Percentiles rank a stretch among this genome's conserved stretches.
These are phyloP conservation scores for Dichomitus squalens DNA, from an alignment of 1,284 basidiomycete species.

Conservation along the genomic window DNA sequence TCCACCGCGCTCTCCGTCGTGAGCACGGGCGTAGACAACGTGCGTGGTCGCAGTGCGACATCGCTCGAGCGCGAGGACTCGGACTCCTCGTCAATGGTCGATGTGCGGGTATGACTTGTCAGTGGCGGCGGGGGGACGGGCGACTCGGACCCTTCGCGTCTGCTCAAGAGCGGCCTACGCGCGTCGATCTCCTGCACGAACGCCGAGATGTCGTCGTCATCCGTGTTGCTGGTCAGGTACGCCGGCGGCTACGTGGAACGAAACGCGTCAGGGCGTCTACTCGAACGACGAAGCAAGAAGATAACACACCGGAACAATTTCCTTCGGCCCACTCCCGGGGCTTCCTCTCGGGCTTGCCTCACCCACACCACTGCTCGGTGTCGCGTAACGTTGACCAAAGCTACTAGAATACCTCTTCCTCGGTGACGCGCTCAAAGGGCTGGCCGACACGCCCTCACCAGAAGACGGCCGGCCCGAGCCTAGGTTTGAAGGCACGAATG, in stretches of 20 bases:
- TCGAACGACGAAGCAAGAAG: background rate
- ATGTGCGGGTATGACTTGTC: slow-evolving; percentile 15
- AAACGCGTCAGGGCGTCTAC: background rate
- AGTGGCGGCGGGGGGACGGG: slow-evolving; percentile 1
- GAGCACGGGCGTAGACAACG: slow-evolving; percentile 42
- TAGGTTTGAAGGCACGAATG: slow-evolving; percentile 50
- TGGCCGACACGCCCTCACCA: slow-evolving; percentile 28
- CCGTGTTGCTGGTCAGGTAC: slow-evolving; percentile 51
- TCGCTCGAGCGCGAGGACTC: slow-evolving; percentile 8
- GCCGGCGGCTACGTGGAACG: slow-evolving; percentile 39
- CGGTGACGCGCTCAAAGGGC: slow-evolving; percentile 27
- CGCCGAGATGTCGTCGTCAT: slow-evolving; percentile 75
- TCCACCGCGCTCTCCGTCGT: slow-evolving; percentile 66
- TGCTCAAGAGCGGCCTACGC: slow-evolving; percentile 58
- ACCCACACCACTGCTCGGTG: slow-evolving; percentile 41
- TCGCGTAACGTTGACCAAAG: slow-evolving; percentile 67
- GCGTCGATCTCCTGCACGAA: slow-evolving; percentile 77
- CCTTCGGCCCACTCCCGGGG: slow-evolving; percentile 39
- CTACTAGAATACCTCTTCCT: slow-evolving; percentile 58
- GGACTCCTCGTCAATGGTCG: slow-evolving; percentile 19
- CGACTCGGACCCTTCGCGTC: slow-evolving; percentile 25
- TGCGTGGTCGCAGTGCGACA: slow-evolving; percentile 15
- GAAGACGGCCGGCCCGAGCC: slow-evolving; percentile 43
- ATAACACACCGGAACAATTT: slow-evolving; percentile 36
- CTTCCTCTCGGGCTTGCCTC: slow-evolving; percentile 47